Percentiles rank a stretch among this genome's conserved stretches.
Conservation (phyloP, 345 rosid genomes). For the Murraya paniculata region DNA sequence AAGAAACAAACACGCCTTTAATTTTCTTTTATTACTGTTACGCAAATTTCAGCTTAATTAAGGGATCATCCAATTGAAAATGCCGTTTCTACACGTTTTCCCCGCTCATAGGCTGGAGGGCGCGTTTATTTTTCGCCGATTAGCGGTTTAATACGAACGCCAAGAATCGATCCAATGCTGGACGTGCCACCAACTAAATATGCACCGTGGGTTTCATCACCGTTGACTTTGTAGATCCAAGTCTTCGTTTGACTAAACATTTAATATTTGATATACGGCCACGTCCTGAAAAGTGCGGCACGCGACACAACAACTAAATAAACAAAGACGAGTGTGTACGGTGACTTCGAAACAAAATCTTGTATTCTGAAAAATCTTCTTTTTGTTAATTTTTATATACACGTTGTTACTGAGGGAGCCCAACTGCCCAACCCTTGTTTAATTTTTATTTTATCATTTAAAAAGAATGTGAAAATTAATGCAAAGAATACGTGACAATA, state of each 20-base stretch:
- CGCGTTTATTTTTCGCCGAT: neutral
- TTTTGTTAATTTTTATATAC: too few species aligned
- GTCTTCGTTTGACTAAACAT: neutral
- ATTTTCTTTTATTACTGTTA: neutral
- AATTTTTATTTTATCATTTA: too few species aligned
- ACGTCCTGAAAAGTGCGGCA: neutral
- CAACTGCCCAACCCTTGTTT: too few species aligned
- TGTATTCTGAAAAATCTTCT: too few species aligned
- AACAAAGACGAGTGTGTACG: neutral
- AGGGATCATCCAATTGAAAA: neutral
- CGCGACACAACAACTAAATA: neutral
- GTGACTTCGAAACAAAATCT: neutral
- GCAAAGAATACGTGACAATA: too few species aligned
- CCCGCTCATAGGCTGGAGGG: neutral
- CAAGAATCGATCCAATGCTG: neutral
- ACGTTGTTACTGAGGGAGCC: too few species aligned
- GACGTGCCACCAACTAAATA: constrained; percentile 14
- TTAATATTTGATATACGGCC: neutral
- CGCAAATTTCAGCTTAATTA: neutral
- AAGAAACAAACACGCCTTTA: neutral
- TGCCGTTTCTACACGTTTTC: neutral
- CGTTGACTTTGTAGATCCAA: neutral
- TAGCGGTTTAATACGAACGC: neutral
- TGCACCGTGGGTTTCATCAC: neutral
- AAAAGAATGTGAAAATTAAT: too few species aligned